Base-by-base conservation (phyloP, 2,329 filamentous ascomycete species). In the Exutisphaerella laricina region DNA sequence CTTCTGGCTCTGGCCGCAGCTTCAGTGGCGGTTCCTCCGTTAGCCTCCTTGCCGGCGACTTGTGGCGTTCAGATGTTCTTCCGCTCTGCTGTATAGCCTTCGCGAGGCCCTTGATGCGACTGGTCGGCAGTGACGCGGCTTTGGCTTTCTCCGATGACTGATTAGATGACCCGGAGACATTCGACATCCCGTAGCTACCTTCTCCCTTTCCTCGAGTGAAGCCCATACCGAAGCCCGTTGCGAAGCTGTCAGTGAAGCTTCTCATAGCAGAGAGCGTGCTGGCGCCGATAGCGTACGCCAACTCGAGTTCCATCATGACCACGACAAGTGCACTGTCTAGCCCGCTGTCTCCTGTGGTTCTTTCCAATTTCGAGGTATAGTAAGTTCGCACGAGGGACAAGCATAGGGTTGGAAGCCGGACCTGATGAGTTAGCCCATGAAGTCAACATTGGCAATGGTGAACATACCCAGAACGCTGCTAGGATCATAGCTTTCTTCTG, bases 191-290 rank as follows among this genome's bases (percentile, higher is more conserved):
- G 28, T 62, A 61, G 33, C 49, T 52, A 35, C 54, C 50, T 3
- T 60, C 58, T 20, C 48, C 52, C 40, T 54, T 58, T 16, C 55
- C 54, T 13, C 59, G 50, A 3, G 57, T 54, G 39, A 61, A 58
- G 0, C 55, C 60, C 10, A 61, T 50, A 5, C 59, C 60, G 23
- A 66, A 68, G n/a, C 66, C 61, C 12, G 64, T 66, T 45, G 64
- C 66, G 56, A 69, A 68, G 35, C 58, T 60, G 20, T 65, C 59
- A 10, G 68, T 64, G 43, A 69, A 69, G 4, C 64, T 61, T 43
- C 67, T 68, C 21, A 68, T 56, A 17, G 67, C 68, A 3, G 66
- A 66, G 10, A 70, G 56, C 0, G 67, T 70, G 28, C 65, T 64
- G 0, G 64, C 57, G 45, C 68, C 67, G 18, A 71, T 58, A 12